Conservation (phyloP, 1,139 yeast species). For the Casaregolazyma lundiana region DNA sequence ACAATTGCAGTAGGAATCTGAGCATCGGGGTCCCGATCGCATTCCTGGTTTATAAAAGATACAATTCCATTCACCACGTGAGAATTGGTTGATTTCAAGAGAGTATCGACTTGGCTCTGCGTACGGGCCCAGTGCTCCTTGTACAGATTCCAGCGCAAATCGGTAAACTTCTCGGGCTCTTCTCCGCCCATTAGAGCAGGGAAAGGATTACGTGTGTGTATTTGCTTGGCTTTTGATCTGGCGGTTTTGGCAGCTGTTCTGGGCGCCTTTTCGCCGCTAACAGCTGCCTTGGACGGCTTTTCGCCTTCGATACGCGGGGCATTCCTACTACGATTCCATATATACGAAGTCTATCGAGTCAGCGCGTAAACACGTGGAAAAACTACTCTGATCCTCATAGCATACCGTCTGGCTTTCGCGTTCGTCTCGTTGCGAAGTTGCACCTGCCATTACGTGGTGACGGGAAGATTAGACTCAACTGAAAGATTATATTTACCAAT, state of each 20-base stretch:
- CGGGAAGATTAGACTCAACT: background rate
- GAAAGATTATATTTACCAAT: no score
- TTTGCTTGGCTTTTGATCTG: background rate
- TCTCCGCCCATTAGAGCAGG: conserved; percentile 37
- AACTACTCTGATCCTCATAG: background rate
- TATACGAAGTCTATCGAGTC: conserved; percentile 1
- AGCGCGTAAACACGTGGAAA: background rate
- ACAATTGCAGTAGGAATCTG: conserved; percentile 29
- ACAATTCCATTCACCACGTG: conserved; percentile 24
- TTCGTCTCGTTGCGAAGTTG: background rate
- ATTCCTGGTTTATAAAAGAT: conserved; percentile 21
- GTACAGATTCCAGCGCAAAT: conserved; percentile 36
- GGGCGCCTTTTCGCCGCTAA: background rate
- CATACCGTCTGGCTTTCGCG: conserved; percentile 4
- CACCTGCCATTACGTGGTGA: background rate
- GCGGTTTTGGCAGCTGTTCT: background rate
- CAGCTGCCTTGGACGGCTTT: background rate
- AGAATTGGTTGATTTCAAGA: conserved; percentile 22
- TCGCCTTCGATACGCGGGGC: background rate
- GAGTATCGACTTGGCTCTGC: conserved; percentile 20
- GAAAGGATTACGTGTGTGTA: conserved; percentile 28
- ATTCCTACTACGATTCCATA: background rate
- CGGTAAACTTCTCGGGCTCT: conserved; percentile 32
- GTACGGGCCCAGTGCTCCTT: conserved; percentile 28
- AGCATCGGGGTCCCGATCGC: conserved; percentile 24